phyloP scores from a whole-genome alignment of 257 asterid species.

The Solanum arcanum region DNA sequence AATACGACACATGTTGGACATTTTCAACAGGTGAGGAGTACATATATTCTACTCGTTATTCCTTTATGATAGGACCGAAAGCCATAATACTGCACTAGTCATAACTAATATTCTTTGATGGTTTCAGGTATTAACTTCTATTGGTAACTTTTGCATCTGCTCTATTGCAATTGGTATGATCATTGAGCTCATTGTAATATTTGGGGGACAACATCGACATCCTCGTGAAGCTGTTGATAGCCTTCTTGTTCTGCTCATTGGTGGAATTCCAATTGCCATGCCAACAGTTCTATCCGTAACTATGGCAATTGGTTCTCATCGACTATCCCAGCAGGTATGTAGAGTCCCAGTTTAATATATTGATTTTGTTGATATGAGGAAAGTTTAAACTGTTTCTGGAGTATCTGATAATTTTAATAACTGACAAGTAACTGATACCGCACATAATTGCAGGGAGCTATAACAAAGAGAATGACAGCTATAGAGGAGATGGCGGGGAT shows the following conservation, averaged over 20 bases:
- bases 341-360: not conserved
- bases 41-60: not conserved
- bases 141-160: constrained; percentile 35
- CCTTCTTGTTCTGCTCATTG: constrained; percentile 29
- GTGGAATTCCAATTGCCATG: constrained; percentile 35
- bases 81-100: not conserved
- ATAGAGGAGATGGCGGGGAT: constrained; percentile 40
- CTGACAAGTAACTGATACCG: not conserved
- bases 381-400: not conserved
- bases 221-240: constrained; percentile 16
- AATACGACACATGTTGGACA: constrained; percentile 29
- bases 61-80: not conserved
- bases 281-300: constrained; percentile 34
- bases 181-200: constrained; percentile 19
- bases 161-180: constrained; percentile 27
- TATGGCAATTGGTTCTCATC: constrained; percentile 34
- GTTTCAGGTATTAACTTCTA: constrained; percentile 23
- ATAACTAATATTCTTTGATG: not conserved
- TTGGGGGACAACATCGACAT: constrained; percentile 6
- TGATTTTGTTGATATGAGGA: not conserved
- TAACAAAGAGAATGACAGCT: constrained; percentile 31
- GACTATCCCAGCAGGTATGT: constrained; percentile 25
- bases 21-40: constrained; percentile 17
- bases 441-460: constrained; percentile 21
- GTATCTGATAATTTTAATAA: not conserved